These are phyloP conservation scores for Tolypocladium album DNA, from an alignment of 2,329 filamentous ascomycete species.

Conservation along the genomic window DNA sequence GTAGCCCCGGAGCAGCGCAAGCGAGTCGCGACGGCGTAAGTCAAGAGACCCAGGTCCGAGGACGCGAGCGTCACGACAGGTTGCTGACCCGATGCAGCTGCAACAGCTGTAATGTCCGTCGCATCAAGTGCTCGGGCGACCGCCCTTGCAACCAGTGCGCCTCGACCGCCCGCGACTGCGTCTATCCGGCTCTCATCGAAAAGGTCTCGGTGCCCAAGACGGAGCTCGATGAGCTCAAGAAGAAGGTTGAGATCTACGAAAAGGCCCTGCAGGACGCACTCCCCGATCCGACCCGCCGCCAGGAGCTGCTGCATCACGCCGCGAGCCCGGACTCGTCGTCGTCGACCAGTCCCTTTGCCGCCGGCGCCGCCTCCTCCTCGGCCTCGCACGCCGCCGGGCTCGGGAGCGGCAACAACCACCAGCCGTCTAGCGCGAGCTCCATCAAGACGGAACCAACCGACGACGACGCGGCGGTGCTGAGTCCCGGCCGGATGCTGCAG, in stretches of 20 bases:
- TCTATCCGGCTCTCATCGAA: conserved; percentile 33
- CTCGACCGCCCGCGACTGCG: conserved; percentile 30
- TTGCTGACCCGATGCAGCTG: conserved; percentile 22
- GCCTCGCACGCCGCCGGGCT: not conserved
- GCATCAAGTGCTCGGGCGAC: conserved; percentile 41
- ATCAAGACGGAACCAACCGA: conserved; percentile 9
- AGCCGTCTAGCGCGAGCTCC: not conserved
- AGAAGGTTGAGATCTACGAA: conserved; percentile 28
- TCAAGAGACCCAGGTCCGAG: not conserved
- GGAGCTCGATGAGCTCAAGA: conserved; percentile 30
- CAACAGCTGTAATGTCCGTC: conserved; percentile 41
- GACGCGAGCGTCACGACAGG: not conserved
- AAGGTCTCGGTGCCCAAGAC: conserved; percentile 30
- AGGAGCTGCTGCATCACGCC: conserved; percentile 19
- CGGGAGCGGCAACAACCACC: not conserved
- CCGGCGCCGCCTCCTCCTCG: not conserved
- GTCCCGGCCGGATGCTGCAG: conserved; percentile 30
- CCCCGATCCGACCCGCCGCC: conserved; percentile 22
- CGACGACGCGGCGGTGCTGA: conserved; percentile 12
- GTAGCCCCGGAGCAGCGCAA: conserved; percentile 35
- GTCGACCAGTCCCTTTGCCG: conserved; percentile 9
- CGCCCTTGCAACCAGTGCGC: conserved; percentile 35
- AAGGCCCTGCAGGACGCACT: conserved; percentile 24
- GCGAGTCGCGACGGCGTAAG: conserved; percentile 36
- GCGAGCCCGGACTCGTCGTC: conserved; percentile 11